phyloP scores from a whole-genome alignment of 192 early-diverging fungal species.

The Geranomyces michiganensis region DNA sequence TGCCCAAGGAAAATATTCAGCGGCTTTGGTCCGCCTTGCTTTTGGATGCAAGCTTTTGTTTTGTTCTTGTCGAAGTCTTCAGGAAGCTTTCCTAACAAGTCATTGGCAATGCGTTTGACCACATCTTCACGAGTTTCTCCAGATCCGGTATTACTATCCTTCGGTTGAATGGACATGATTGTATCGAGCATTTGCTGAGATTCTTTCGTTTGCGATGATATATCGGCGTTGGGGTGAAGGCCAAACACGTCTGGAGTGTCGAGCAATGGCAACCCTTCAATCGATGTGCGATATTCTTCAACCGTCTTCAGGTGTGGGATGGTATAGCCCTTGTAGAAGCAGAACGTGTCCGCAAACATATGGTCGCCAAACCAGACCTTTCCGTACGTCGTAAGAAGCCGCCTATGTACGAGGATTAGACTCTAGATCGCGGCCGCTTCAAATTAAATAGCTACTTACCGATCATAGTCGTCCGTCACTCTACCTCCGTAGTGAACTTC shows the following conservation, averaged over 20 bases:
- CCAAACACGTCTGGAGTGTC: constrained; percentile 71
- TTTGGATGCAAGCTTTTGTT: constrained; percentile 50
- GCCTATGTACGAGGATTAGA: constrained; percentile 33
- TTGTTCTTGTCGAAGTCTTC: constrained; percentile 66
- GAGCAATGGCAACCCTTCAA: constrained; percentile 59
- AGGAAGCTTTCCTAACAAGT: constrained; percentile 60
- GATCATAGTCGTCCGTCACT: constrained; percentile 67
- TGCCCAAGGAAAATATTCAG: constrained; percentile 68
- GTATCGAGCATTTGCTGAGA: constrained; percentile 66
- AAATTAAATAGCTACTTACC: constrained; percentile 37
- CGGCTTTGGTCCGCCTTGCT: constrained; percentile 60
- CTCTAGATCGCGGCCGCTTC: too few species aligned
- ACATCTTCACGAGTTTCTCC: constrained; percentile 69
- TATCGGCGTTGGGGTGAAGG: constrained; percentile 69
- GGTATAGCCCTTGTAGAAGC: constrained; percentile 65
- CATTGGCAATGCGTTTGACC: constrained; percentile 64
- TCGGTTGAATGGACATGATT: constrained; percentile 70
- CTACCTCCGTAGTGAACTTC: constrained; percentile 70
- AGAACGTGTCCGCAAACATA: constrained; percentile 68
- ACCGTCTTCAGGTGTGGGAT: constrained; percentile 68
- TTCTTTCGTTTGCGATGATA: constrained; percentile 63
- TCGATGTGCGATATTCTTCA: constrained; percentile 63
- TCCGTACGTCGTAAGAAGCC: constrained; percentile 60
- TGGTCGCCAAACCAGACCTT: constrained; percentile 74
- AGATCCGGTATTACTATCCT: constrained; percentile 57